Percentiles rank a stretch among this genome's conserved stretches.
phyloP scores from a whole-genome alignment of 768 basidiomycete genomes.

The Amanita jacksonii region DNA sequence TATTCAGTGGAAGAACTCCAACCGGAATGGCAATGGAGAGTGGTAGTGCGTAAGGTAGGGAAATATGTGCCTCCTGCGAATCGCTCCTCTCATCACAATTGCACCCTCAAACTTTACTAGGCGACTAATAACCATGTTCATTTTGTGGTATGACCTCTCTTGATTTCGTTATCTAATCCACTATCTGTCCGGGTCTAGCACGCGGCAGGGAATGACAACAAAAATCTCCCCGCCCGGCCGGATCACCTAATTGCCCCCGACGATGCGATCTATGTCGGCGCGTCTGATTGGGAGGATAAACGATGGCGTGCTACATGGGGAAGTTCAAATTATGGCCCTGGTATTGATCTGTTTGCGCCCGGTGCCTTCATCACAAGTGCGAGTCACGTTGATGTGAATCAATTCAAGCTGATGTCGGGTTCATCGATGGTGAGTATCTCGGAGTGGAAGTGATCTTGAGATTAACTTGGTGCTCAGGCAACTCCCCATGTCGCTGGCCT shows the following conservation, averaged over 20 bases:
- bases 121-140: neutral
- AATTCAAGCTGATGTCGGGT: slow-evolving; percentile 1
- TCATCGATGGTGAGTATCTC: neutral
- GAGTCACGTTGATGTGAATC: slow-evolving; percentile 1
- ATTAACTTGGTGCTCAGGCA: slow-evolving; percentile 1
- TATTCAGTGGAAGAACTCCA: too few relatives aligned
- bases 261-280: neutral
- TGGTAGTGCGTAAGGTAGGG: too few relatives aligned
- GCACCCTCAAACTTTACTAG: neutral
- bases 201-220: too few relatives aligned
- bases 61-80: too few relatives aligned
- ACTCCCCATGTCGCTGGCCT: neutral
- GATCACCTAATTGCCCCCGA: neutral
- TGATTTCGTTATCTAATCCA: slow-evolving; percentile 1
- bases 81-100: too few relatives aligned
- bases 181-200: neutral
- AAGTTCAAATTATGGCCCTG: neutral
- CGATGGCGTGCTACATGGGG: neutral
- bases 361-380: neutral
- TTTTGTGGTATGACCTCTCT: neutral
- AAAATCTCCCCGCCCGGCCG: neutral
- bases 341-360: neutral
- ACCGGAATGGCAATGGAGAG: too few relatives aligned
- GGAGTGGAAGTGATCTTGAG: neutral
- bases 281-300: slow-evolving; percentile 1